A percentile compares a stretch with the other conserved stretches of the same genome.
Evolutionary conservation across 2,329 filamentous ascomycete genomes (phyloP).

Genomic region (Neonectria sp.): DNA sequence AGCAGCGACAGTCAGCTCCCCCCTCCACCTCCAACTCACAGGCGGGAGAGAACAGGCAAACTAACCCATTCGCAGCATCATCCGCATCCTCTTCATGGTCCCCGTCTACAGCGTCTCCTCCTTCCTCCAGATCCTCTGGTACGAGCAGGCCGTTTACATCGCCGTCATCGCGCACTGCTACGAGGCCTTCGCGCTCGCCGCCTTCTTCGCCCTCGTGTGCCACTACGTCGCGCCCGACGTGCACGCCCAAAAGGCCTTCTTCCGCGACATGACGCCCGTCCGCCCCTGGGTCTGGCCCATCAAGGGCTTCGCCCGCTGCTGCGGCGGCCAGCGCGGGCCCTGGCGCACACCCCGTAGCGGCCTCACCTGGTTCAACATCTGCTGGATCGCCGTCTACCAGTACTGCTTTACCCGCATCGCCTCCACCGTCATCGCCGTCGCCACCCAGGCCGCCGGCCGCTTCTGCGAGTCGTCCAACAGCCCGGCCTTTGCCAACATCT

Average conservation of each 20-base stretch:
- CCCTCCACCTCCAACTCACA: background rate
- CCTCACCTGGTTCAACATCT: constrained; percentile 91
- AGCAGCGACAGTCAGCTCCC: constrained; percentile 69
- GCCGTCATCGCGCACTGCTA: constrained; percentile 88
- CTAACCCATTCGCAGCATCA: constrained; percentile 71
- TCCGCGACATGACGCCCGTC: constrained; percentile 75
- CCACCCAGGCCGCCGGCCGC: constrained; percentile 76
- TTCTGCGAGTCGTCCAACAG: constrained; percentile 87
- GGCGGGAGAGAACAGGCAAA: background rate
- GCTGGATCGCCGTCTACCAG: constrained; percentile 88
- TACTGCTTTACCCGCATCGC: constrained; percentile 87
- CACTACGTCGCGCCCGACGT: constrained; percentile 84
- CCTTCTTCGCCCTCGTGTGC: constrained; percentile 88
- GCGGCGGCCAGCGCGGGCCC: constrained; percentile 76
- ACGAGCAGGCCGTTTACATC: constrained; percentile 85
- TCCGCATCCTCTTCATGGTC: constrained; percentile 91
- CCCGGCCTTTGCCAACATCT: constrained; percentile 87
- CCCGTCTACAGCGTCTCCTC: constrained; percentile 84
- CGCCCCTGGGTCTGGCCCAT: constrained; percentile 84
- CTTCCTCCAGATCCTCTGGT: constrained; percentile 81
- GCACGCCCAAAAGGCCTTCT: constrained; percentile 87
- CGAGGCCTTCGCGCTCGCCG: constrained; percentile 89
- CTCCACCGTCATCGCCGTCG: constrained; percentile 84
- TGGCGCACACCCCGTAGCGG: constrained; percentile 85
- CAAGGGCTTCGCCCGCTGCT: constrained; percentile 78